Conservation (phyloP, 345 rosid species). For the Erysimum cheiranthoides region DNA sequence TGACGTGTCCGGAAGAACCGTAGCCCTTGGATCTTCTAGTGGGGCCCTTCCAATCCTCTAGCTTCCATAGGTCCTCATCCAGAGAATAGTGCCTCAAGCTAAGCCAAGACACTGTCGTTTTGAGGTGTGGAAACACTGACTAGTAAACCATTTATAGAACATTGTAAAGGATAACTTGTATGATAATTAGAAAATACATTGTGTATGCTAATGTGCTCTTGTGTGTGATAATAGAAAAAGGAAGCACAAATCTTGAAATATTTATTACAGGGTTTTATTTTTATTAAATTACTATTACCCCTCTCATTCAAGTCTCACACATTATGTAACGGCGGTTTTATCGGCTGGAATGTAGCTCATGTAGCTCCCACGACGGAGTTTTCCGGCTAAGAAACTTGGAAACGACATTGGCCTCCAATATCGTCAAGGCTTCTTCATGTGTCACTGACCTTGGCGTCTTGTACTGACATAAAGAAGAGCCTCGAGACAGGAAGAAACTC, state of each 20-base stretch:
- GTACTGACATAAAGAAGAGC: conserved; percentile 88
- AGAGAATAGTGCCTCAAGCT: background rate
- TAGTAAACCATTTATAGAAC: background rate
- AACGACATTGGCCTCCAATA: conserved; percentile 63
- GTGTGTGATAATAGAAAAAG: no score
- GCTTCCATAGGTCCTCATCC: conserved; percentile 13
- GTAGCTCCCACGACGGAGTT: conserved; percentile 61
- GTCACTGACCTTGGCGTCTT: conserved; percentile 85
- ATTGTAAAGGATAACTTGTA: background rate
- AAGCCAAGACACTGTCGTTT: background rate
- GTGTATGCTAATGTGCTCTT: background rate
- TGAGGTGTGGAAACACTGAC: background rate
- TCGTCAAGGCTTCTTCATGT: conserved; percentile 51
- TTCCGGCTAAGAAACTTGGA: conserved; percentile 60
- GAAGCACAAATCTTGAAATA: no score
- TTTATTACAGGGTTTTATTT: background rate
- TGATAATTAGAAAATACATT: background rate
- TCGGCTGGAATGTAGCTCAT: conserved; percentile 31
- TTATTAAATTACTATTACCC: background rate
- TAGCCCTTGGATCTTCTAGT: conserved; percentile 41
- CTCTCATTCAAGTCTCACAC: conserved; percentile 1
- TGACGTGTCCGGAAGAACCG: conserved; percentile 41
- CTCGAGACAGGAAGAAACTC: conserved; percentile 72
- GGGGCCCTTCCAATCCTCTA: background rate
- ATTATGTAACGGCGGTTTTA: conserved; percentile 6